These are phyloP conservation scores for Suillus subluteus DNA, from an alignment of 768 basidiomycete genomes.

Conservation along the genomic window DNA sequence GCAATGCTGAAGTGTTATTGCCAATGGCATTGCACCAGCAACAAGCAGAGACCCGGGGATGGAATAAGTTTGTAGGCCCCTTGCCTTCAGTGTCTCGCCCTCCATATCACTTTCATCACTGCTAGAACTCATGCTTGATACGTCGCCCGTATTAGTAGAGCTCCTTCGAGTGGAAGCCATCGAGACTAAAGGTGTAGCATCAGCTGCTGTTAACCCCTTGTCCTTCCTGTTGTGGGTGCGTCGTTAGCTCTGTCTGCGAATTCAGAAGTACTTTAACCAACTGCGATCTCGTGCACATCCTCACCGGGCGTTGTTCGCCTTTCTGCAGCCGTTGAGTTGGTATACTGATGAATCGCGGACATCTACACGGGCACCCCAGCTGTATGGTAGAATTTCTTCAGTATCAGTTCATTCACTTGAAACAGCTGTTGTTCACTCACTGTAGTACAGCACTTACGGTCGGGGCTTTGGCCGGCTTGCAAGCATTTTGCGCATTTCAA, in stretches of 20 bases:
- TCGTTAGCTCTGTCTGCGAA: background rate
- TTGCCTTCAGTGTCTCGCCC: background rate
- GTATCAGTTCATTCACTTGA: background rate
- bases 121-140: slow-evolving; percentile 3
- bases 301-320: background rate
- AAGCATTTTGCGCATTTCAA: slow-evolving; percentile 9
- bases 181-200: background rate
- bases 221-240: background rate
- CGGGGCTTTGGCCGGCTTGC: background rate
- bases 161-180: background rate
- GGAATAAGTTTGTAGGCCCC: background rate
- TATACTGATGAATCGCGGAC: slow-evolving; percentile 6
- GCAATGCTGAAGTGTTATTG: background rate
- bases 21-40: background rate
- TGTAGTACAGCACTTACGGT: background rate
- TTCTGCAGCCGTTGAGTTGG: background rate
- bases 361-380: background rate
- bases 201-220: background rate
- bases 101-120: background rate
- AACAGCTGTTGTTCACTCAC: background rate
- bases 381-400: background rate
- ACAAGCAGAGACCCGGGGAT: slow-evolving; percentile 1
- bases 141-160: background rate
- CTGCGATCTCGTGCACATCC: slow-evolving; percentile 1
- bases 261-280: background rate